phyloP scores from a whole-genome alignment of 331 rosid genomes.

The Phaseolus coccineus region DNA sequence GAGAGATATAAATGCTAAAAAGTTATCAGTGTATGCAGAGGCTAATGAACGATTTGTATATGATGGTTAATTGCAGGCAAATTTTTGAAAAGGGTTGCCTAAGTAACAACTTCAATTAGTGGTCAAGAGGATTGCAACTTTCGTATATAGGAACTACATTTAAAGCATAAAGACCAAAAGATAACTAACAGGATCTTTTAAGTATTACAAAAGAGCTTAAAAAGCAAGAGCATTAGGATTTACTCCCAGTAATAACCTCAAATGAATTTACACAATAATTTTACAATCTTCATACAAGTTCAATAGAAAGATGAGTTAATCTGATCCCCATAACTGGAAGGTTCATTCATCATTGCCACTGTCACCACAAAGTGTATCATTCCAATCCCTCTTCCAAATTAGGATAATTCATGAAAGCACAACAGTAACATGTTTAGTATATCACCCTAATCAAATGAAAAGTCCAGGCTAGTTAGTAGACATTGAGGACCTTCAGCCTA shows the following conservation, averaged over 20 bases:
- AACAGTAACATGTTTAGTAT: conserved; percentile 47
- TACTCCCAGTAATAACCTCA: conserved; percentile 2
- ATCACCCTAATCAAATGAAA: conserved; percentile 39
- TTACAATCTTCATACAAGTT: conserved; percentile 42
- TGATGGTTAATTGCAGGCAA: not conserved
- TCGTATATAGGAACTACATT: not conserved
- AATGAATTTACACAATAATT: conserved; percentile 44
- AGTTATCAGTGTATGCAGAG: not conserved
- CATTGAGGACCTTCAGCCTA: conserved; percentile 59
- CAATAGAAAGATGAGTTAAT: conserved; percentile 14
- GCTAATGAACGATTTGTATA: not conserved
- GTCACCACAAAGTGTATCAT: conserved; percentile 26
- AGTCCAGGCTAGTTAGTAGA: conserved; percentile 38
- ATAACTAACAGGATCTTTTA: too few relatives aligned
- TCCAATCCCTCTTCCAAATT: conserved; percentile 14
- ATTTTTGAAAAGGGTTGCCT: not conserved
- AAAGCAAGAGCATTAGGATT: not conserved
- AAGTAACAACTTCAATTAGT: not conserved
- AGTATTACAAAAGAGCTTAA: not conserved
- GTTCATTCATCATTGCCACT: conserved; percentile 9
- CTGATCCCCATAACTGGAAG: conserved; percentile 22
- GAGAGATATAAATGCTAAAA: not conserved
- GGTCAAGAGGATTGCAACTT: not conserved
- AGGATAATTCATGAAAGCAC: conserved; percentile 29
- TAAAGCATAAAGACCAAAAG: too few relatives aligned